Evolutionary conservation across 345 rosid species (phyloP).

Genomic region (Capsella bursapastoris): DNA sequence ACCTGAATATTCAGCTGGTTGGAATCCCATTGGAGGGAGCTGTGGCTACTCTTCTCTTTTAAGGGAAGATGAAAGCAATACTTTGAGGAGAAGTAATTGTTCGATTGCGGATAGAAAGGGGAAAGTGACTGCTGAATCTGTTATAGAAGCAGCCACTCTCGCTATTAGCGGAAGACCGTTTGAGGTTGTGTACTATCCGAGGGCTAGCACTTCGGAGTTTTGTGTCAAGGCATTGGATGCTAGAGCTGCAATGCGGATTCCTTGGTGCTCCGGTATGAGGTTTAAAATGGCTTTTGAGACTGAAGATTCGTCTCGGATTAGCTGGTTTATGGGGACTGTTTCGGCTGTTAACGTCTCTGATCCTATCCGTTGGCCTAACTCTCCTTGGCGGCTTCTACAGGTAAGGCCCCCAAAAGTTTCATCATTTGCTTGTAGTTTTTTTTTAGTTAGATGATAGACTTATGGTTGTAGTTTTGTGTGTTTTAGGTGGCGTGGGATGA

Average conservation of each 20-base stretch:
- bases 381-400: slow-evolving; percentile 95
- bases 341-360: slow-evolving; percentile 81
- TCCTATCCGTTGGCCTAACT: slow-evolving; percentile 81
- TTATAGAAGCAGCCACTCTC: slow-evolving; percentile 69
- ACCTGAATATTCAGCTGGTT: slow-evolving; percentile 65
- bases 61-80: slow-evolving; percentile 62
- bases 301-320: slow-evolving; percentile 86
- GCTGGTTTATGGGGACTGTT: slow-evolving; percentile 97
- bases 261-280: slow-evolving; percentile 91
- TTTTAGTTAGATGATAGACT: slow-evolving; percentile 6
- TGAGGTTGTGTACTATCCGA: slow-evolving; percentile 85
- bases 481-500: slow-evolving; percentile 98
- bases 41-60: slow-evolving; percentile 53
- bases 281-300: slow-evolving; percentile 98
- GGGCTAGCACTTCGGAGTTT: slow-evolving; percentile 86
- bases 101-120: slow-evolving; percentile 50
- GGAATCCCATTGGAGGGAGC: slow-evolving; percentile 67
- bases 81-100: slow-evolving; percentile 48
- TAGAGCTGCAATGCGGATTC: slow-evolving; percentile 69
- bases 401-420: slow-evolving; percentile 44
- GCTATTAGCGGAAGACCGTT: slow-evolving; percentile 72
- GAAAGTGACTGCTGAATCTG: slow-evolving; percentile 68
- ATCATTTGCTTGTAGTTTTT: slow-evolving; percentile 16
- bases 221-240: slow-evolving; percentile 75
- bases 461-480: slow-evolving; percentile 1